Conservation (phyloP, 768 basidiomycete species). For the Suillus sp. region DNA sequence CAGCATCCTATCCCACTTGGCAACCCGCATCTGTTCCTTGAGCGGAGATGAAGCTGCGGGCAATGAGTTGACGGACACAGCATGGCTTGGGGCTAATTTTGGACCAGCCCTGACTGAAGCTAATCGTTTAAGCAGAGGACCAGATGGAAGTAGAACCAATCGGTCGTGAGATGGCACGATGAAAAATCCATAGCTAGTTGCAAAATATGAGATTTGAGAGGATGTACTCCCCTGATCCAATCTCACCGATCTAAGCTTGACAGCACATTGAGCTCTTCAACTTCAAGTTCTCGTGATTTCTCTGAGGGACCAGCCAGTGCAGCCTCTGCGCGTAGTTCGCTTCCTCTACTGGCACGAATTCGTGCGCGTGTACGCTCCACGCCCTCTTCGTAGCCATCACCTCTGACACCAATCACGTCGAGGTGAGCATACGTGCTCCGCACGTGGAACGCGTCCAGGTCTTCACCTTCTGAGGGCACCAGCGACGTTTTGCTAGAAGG, state of each 20-base stretch:
- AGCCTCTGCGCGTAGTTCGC: slow-evolving; percentile 58
- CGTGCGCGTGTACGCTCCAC: slow-evolving; percentile 89
- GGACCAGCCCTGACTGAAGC: slow-evolving; percentile 47
- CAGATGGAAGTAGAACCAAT: slow-evolving; percentile 66
- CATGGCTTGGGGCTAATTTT: slow-evolving; percentile 45
- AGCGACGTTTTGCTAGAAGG: slow-evolving; percentile 60
- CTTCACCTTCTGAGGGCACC: slow-evolving; percentile 76
- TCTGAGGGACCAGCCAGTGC: slow-evolving; percentile 59
- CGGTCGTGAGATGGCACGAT: slow-evolving; percentile 80
- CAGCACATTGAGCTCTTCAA: slow-evolving; percentile 74
- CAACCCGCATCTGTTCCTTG: slow-evolving; percentile 77
- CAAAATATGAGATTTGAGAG: slow-evolving; percentile 19
- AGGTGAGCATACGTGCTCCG: slow-evolving; percentile 87
- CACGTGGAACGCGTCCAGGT: slow-evolving; percentile 80
- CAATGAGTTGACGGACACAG: slow-evolving; percentile 47
- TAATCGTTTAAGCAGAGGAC: slow-evolving; percentile 64
- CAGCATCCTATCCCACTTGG: slow-evolving; percentile 95
- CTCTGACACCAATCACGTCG: slow-evolving; percentile 88
- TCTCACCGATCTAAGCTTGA: slow-evolving; percentile 85
- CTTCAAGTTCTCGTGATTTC: slow-evolving; percentile 65
- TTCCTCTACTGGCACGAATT: slow-evolving; percentile 53
- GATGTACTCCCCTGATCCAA: neutral
- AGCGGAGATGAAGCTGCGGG: slow-evolving; percentile 47
- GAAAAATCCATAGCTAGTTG: slow-evolving; percentile 88
- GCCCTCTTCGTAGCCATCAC: slow-evolving; percentile 94